Conservation (phyloP, 768 basidiomycete species). For the Fomitopsis pulvina region DNA sequence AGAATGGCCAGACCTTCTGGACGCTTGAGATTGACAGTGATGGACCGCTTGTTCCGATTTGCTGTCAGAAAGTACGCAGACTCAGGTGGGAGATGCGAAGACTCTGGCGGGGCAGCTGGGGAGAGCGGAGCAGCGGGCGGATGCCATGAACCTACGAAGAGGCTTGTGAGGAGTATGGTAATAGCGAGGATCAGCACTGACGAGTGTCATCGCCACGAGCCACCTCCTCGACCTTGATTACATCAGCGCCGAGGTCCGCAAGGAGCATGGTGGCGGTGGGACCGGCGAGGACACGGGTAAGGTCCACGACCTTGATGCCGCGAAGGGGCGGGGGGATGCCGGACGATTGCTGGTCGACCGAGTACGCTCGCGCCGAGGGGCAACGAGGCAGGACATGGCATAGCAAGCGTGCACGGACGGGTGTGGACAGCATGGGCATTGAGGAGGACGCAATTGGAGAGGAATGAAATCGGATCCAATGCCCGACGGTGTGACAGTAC, state of each 20-base stretch:
- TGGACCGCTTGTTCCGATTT: slow-evolving; percentile 85
- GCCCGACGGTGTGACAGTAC: not conserved
- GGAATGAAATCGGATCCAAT: not conserved
- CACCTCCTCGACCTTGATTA: slow-evolving; percentile 85
- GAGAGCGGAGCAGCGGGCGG: slow-evolving; percentile 44
- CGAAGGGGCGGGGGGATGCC: slow-evolving; percentile 75
- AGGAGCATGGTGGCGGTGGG: slow-evolving; percentile 90
- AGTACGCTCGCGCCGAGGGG: not conserved
- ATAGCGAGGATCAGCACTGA: slow-evolving; percentile 25
- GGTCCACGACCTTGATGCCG: slow-evolving; percentile 79
- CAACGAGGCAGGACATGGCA: not conserved
- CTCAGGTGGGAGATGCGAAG: slow-evolving; percentile 74
- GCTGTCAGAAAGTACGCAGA: slow-evolving; percentile 88
- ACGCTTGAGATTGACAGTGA: slow-evolving; percentile 84
- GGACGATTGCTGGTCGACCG: not conserved
- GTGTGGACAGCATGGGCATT: not conserved
- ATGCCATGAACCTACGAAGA: slow-evolving; percentile 51
- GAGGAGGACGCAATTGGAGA: not conserved
- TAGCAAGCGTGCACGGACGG: not conserved
- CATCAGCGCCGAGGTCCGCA: slow-evolving; percentile 87
- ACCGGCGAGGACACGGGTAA: slow-evolving; percentile 88
- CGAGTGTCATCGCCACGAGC: slow-evolving; percentile 86
- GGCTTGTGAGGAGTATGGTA: not conserved
- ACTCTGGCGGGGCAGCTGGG: slow-evolving; percentile 38
- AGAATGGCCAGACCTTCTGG: slow-evolving; percentile 72